Conservation (phyloP, 2,329 filamentous ascomycete genomes). For the Coniochaeta sp. region DNA sequence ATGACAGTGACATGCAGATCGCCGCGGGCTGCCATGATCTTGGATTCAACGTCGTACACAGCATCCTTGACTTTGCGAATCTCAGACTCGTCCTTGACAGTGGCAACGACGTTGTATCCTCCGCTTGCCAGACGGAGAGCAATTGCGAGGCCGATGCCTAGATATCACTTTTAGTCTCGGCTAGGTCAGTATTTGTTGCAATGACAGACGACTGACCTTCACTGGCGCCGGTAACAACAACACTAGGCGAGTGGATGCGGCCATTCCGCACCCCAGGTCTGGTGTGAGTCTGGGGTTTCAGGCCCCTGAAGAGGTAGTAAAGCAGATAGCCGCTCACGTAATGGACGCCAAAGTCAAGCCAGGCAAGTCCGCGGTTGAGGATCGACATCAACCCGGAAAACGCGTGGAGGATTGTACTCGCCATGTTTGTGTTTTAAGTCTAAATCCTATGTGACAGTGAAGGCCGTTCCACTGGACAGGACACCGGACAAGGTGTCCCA, state of each 20-base stretch:
- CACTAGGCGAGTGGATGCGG: constrained; percentile 5
- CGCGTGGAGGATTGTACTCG: neutral
- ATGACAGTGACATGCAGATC: constrained; percentile 3
- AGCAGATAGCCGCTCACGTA: constrained; percentile 7
- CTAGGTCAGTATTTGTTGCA: neutral
- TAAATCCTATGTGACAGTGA: no score
- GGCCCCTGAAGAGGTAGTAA: constrained; percentile 4
- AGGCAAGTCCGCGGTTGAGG: constrained; percentile 6
- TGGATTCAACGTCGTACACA: neutral
- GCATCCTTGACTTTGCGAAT: constrained; percentile 2
- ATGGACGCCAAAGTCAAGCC: constrained; percentile 4
- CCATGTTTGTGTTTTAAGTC: no score
- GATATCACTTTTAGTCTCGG: no score
- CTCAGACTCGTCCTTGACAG: constrained; percentile 4
- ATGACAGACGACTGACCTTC: constrained; percentile 1
- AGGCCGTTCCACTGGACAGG: no score
- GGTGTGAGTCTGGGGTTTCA: constrained; percentile 8
- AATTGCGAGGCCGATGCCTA: constrained; percentile 7
- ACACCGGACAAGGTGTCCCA: no score
- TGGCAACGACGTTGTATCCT: constrained; percentile 7
- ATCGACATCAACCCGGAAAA: constrained; percentile 2
- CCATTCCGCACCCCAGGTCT: constrained; percentile 4
- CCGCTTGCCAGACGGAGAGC: constrained; percentile 3
- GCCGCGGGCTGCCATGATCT: neutral
- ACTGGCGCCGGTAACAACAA: constrained; percentile 6